These are phyloP conservation scores for Colletotrichum destructivum DNA, from an alignment of 2,329 filamentous ascomycete species.

Conservation along the genomic window DNA sequence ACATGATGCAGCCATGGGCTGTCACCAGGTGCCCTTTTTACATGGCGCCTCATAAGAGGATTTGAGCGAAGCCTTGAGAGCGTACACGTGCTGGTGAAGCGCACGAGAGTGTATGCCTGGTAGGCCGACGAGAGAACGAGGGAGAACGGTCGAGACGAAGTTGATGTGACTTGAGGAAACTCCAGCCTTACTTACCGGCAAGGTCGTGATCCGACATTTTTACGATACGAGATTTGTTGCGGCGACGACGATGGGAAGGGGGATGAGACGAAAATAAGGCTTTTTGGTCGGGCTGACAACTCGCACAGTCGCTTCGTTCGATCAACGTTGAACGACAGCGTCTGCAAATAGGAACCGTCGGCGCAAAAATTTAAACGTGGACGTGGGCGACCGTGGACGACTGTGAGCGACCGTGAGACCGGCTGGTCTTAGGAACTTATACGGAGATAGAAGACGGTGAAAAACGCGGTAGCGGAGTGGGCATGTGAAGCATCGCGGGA, in stretches of 20 bases:
- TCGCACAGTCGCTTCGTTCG: neutral
- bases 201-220: constrained; percentile 78
- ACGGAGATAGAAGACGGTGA: constrained; percentile 20
- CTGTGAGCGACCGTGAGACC: neutral
- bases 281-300: neutral
- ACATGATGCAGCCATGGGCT: neutral
- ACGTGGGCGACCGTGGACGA: neutral
- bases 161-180: neutral
- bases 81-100: neutral
- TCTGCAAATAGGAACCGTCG: neutral
- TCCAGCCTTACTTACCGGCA: constrained; percentile 67
- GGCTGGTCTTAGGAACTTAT: constrained; percentile 16
- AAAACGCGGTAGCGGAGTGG: constrained; percentile 17
- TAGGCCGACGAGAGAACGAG: neutral
- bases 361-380: neutral
- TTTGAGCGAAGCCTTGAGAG: neutral
- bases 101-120: neutral
- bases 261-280: constrained; percentile 4
- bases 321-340: neutral
- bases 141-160: neutral
- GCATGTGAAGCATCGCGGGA: constrained; percentile 32
- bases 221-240: constrained; percentile 2
- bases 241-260: neutral
- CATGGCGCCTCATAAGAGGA: neutral
- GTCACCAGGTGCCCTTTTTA: neutral